These are phyloP conservation scores for Dactylellina leptospora DNA, from an alignment of 2,329 filamentous ascomycete genomes.

Conservation along the genomic window DNA sequence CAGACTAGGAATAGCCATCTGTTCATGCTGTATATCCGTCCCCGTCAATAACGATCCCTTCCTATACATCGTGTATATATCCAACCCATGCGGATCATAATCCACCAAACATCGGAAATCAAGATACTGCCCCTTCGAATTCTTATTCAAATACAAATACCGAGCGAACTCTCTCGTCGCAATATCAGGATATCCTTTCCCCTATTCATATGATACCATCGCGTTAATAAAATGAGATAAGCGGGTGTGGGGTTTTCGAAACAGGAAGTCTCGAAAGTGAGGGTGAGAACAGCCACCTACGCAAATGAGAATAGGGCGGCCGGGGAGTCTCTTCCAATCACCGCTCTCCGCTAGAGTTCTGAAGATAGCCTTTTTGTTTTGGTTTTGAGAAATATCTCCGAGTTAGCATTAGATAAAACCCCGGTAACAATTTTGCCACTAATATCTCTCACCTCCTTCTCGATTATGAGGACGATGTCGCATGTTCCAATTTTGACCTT, in stretches of 20 bases:
- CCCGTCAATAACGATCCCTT: conserved; percentile 71
- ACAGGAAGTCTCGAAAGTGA: conserved; percentile 19
- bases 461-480: conserved; percentile 76
- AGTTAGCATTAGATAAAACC: conserved; percentile 35
- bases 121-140: conserved; percentile 61
- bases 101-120: conserved; percentile 74
- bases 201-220: conserved; percentile 61
- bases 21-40: conserved; percentile 61
- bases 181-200: conserved; percentile 83
- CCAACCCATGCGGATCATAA: conserved; percentile 78
- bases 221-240: not conserved
- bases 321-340: conserved; percentile 47
- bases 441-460: conserved; percentile 72
- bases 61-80: conserved; percentile 78
- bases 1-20: conserved; percentile 40
- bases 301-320: conserved; percentile 54
- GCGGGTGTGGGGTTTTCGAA: not conserved
- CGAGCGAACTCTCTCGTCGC: conserved; percentile 73
- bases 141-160: conserved; percentile 64
- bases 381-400: not conserved
- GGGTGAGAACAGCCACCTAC: not conserved
- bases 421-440: conserved; percentile 19
- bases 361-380: conserved; percentile 37
- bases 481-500: conserved; percentile 64
- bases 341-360: conserved; percentile 47